A percentile compares a stretch with the other conserved stretches of the same genome.
Evolutionary conservation across 2,329 filamentous ascomycete species (phyloP).

Genomic region (Ceratocystis colombiana): DNA sequence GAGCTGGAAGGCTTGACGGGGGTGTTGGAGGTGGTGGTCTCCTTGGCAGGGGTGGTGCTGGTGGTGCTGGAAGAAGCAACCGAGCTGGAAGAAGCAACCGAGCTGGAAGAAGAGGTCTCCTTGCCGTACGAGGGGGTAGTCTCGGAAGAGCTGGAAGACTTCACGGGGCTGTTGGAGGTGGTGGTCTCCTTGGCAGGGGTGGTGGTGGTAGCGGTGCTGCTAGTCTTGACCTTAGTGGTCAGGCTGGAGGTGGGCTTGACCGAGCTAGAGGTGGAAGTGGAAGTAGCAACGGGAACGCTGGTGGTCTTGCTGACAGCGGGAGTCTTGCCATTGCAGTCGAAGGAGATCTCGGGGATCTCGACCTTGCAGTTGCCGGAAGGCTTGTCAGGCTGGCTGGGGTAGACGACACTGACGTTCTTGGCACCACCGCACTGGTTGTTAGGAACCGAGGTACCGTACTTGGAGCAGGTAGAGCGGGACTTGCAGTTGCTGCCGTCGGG

Average conservation of each 20-base stretch:
- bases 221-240: constrained; percentile 24
- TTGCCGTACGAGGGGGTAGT: constrained; percentile 5
- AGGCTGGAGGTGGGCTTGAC: constrained; percentile 27
- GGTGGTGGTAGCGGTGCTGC: not conserved
- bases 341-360: constrained; percentile 62
- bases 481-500: constrained; percentile 72
- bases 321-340: constrained; percentile 50
- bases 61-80: no score
- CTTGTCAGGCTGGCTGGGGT: constrained; percentile 48
- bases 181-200: constrained; percentile 20
- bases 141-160: constrained; percentile 27
- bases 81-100: no score
- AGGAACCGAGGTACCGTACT: constrained; percentile 56
- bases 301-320: constrained; percentile 19
- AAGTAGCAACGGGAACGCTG: constrained; percentile 15
- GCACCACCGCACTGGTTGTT: constrained; percentile 93
- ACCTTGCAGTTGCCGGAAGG: constrained; percentile 54
- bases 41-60: constrained; percentile 22
- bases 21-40: constrained; percentile 26
- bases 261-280: constrained; percentile 27
- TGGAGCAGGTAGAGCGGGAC: constrained; percentile 59
- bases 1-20: constrained; percentile 28
- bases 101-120: constrained; percentile 27
- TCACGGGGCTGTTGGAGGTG: constrained; percentile 27
- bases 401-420: constrained; percentile 64